Base-by-base conservation (phyloP, 257 asterid species). In the Solanum tarapatanum region DNA sequence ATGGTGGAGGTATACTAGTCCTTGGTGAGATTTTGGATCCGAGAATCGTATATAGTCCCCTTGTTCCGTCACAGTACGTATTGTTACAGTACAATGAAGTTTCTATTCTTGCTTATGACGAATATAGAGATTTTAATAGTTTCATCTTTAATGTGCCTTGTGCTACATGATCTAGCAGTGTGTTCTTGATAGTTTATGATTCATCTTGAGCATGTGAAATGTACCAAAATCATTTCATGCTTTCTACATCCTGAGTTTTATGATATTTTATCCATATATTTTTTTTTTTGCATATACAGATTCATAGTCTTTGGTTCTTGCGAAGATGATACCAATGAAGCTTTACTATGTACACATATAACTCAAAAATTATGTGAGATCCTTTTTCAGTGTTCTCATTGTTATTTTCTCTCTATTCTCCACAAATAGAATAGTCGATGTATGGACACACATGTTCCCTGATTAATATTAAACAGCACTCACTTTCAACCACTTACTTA, bases 11-110 rank as follows among this genome's bases (percentile, higher is more conserved):
- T 83, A 90, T 93, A 90, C 91, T 96, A 82, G 99, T 95, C 93
- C 96, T 96, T 93, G 99, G 99, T 90, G 96, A 95, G 94, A 93
- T 96, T 92, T 90, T 94, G 98, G 98, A 95, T 87, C 93, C 98
- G 3, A 94, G 95, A 89, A 91, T 96, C 91, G 95, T 93, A 88
- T 96, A 96, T 90, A 96, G 95, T 88, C 98, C 99, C 90, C 99
- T 95, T 86, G 98, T 94, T 89, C 98, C 96, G 76, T 94, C 98
- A 88, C 98, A 95, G 98, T 96, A 93, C 92, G 98, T 96, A 91
- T 88, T 86, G 85, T 82, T 82, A 82, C 69, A 82, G 21, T 82
- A 82, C 43, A 30, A 45, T 16, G 30, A 82, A 82, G 69, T 28
- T 82, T 19, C 85, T 28, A 5, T 82, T 48, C 85, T 82, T 48